Evolutionary conservation across 2,329 filamentous ascomycete genomes (phyloP), one percentile per base, ranked within the genome.

Genomic region (Drechslerella stenobrocha): DNA sequence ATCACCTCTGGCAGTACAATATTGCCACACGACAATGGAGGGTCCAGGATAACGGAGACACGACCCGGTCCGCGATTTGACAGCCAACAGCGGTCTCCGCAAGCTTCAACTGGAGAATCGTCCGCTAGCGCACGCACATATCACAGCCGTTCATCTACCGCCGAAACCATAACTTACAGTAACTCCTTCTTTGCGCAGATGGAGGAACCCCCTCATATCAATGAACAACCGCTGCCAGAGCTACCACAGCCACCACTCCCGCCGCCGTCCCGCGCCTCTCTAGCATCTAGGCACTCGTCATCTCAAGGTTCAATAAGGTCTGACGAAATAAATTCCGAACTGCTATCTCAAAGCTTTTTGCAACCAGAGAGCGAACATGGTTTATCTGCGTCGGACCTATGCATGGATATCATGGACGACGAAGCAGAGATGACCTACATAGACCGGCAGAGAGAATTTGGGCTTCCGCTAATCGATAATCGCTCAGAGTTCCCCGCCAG

Each of bases 241-340:
- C 42, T 46, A 28, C 48, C 61, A 2, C 52, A n/a, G 15, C 23
- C 24, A 23, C 34, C 42, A 9, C 42, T 46, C 30, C 48, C 61
- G 3, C 52, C 40, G 7, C 37, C 48, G n/a, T 48, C 40, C 18
- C 48, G 22, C 9, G 3, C 23, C 18, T 13, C 44, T n/a, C 8
- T 42, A 28, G 40, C 34, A 42, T 66, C 61, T 3, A 37, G 47
- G 15, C 32, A 7, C 35, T 59, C 61, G 2, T 59, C 53, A 11
- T 59, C 58, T 18, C 53, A 58, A 42, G 61, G 61, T 9, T 66
- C 61, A n/a, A 66, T 66, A 32, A 18, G 28, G 24, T 58, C 61
- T 5, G 61, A 53, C 13, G 48, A 58, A 13, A 58, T 59, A 4
- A 26, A 20, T 11, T 53, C 52, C 5, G 53, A 48, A 26, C 15